Base-by-base conservation (phyloP, 257 asterid genomes). In the Schizonepeta tenuifolia region DNA sequence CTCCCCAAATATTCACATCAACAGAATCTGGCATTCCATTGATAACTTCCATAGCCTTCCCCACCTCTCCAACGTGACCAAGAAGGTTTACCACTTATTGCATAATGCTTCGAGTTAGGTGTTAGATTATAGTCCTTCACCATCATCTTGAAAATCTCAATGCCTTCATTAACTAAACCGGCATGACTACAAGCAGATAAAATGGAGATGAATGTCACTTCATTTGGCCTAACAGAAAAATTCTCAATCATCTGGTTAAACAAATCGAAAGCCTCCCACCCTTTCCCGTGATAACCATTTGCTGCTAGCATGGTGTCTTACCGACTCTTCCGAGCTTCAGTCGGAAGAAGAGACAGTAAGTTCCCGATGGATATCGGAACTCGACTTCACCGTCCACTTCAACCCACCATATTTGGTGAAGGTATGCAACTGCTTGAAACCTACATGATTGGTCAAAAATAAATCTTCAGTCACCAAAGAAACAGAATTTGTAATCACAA, bases 341-440 rank as follows among this genome's bases (percentile, higher is more conserved):
- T 20, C 91, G 76, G 85, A 89, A 92, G 79, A 88, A 89, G 28
- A 92, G 55, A 65, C 96, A 88, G 43, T 92, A 89, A 17, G 75
- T 70, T 62, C 96, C 97, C 33, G 64, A 62, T 21, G 95, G 92
- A n/a, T 89, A 81, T 50, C 82, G 85, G 82, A 92, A 92, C 79
- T 92, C 93, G 5, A 85, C 63, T 61, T 80, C 89, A 11, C 96
- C 96, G 6, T 68, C 90, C 26, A 89, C 90, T 79, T 92, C 90
- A 21, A 92, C 83, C 97, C 97, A 92, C 96, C 97, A 86, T 46
- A 88, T 89, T 67, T 92, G 97, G 26, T 92, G 89, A 71, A 92
- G 95, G 78, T 83, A 89, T 31, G 96, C 96, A 6, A 89, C 72
- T 26, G 93, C 81, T 61, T 83, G 83, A 59, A 88, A 90, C 70